Evolutionary conservation across 2,329 filamentous ascomycete genomes (phyloP).

Genomic region (Rhytidhysteron rufulum): DNA sequence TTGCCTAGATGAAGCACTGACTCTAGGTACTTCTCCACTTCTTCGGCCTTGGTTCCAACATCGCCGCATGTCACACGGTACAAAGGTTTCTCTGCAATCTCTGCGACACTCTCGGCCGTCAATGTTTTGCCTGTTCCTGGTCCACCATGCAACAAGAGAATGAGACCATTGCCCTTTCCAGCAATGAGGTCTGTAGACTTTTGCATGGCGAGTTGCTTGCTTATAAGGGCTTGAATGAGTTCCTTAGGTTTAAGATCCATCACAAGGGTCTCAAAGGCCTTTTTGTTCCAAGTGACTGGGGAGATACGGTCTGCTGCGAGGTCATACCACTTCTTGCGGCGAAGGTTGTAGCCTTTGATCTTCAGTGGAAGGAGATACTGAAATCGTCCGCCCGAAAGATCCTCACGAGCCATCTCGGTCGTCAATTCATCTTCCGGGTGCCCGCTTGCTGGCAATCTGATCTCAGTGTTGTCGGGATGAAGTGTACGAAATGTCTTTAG

Average conservation of each 20-base stretch:
- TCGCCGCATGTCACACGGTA: conserved; percentile 48
- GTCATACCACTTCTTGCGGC: conserved; percentile 5
- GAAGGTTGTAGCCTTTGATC: conserved; percentile 3
- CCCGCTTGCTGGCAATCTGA: neutral
- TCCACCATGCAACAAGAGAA: conserved; percentile 44
- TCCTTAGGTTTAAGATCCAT: conserved; percentile 45
- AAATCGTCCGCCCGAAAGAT: neutral
- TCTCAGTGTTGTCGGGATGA: neutral
- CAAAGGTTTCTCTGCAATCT: conserved; percentile 45
- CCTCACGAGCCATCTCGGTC: neutral
- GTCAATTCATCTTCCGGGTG: neutral
- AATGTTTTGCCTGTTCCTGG: conserved; percentile 48
- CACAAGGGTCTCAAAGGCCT: conserved; percentile 47
- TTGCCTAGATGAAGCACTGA: conserved; percentile 44
- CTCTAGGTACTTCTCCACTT: conserved; percentile 43
- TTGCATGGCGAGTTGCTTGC: conserved; percentile 40
- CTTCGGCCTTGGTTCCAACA: conserved; percentile 40
- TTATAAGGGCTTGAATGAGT: conserved; percentile 39
- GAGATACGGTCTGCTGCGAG: conserved; percentile 36
- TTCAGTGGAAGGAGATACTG: conserved; percentile 2
- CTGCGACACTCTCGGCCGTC: conserved; percentile 34
- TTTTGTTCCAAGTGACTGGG: conserved; percentile 40
- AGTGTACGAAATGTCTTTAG: neutral
- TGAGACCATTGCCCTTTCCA: conserved; percentile 49
- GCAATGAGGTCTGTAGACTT: conserved; percentile 47